Evolutionary conservation across 306 rosid genomes (phyloP).

Genomic region (Mimosa bimucronata): DNA sequence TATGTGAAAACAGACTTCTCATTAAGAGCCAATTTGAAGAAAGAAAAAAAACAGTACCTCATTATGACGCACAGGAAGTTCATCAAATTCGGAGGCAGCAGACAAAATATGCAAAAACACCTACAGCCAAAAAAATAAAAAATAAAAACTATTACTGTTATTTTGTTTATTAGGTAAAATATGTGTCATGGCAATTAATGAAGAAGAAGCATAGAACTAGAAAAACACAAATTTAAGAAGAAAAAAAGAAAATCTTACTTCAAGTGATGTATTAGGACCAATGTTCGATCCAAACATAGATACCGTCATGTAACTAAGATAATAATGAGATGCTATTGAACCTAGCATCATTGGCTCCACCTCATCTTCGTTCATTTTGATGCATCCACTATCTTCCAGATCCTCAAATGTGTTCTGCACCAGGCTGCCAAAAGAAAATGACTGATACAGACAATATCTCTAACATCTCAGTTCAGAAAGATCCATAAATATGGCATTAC

Average conservation of each 20-base stretch:
- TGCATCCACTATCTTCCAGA: constrained; percentile 97
- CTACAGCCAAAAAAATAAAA: constrained; percentile 45
- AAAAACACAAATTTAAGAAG: background rate
- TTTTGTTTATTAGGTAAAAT: background rate
- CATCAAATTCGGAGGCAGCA: constrained; percentile 91
- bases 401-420: constrained; percentile 90
- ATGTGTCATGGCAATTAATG: background rate
- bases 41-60: constrained; percentile 68
- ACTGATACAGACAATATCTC: constrained; percentile 17
- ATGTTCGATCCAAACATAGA: constrained; percentile 97
- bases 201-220: constrained; percentile 21
- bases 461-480: constrained; percentile 10
- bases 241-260: constrained; percentile 51
- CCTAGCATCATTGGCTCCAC: constrained; percentile 88
- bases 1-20: constrained; percentile 6
- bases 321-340: constrained; percentile 92
- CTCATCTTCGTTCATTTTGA: constrained; percentile 70
- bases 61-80: constrained; percentile 95
- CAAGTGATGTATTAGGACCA: constrained; percentile 87
- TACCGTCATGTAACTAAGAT: constrained; percentile 89
- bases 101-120: constrained; percentile 88
- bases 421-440: constrained; percentile 58
- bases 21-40: background rate
- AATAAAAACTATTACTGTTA: background rate
- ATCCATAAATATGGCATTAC: constrained; percentile 51